A percentile compares a stretch with the other conserved stretches of the same genome.
Conservation (phyloP, 164 flowering plant species). For the Chimonanthus salicifolius region DNA sequence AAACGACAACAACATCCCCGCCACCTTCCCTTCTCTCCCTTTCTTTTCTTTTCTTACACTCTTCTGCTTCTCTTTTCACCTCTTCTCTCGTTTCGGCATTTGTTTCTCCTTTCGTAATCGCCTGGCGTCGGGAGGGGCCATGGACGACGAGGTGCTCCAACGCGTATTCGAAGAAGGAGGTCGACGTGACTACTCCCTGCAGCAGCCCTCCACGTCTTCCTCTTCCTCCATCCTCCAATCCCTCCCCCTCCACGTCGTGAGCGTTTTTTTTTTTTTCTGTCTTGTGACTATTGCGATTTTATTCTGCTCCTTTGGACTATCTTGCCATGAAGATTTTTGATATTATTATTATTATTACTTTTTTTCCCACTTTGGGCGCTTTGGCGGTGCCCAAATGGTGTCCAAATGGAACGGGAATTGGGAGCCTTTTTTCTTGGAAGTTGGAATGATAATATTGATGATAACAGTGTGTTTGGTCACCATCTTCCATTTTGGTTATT, state of each 20-base stretch:
- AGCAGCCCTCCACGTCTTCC: conserved; percentile 23
- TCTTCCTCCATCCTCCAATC: conserved; percentile 91
- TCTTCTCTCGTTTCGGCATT: background rate
- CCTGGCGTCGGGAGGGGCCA: conserved; percentile 10
- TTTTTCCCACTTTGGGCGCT: no score
- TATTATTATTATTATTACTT: no score
- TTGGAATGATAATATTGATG: no score
- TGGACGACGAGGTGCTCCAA: conserved; percentile 89
- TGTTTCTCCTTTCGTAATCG: no score
- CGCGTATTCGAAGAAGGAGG: conserved; percentile 91
- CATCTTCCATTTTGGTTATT: no score
- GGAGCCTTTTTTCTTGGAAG: no score
- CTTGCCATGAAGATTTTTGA: no score
- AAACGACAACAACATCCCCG: background rate
- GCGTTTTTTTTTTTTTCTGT: conserved; percentile 1
- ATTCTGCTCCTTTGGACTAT: no score
- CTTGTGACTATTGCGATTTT: background rate
- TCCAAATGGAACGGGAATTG: no score
- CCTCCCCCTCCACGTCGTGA: conserved; percentile 92
- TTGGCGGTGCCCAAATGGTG: no score
- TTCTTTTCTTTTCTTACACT: no score
- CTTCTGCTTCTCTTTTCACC: background rate
- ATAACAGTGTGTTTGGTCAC: no score
- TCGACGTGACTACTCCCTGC: conserved; percentile 52
- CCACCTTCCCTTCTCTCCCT: background rate